These are phyloP conservation scores for Beauveria scarabaeidicola DNA, from an alignment of 2,329 filamentous ascomycete genomes.

Conservation along the genomic window DNA sequence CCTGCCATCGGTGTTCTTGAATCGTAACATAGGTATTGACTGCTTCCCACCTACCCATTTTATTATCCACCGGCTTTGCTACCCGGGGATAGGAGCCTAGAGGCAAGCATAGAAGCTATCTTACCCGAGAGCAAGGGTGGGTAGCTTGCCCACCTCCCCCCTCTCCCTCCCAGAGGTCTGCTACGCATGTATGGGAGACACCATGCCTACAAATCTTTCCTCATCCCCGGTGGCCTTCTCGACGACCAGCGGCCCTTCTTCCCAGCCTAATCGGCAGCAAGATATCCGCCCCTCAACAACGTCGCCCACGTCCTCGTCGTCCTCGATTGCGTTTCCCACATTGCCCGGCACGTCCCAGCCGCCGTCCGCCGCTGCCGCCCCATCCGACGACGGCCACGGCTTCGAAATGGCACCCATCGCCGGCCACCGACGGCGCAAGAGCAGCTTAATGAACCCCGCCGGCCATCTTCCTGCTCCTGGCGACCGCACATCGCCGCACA, in stretches of 20 bases:
- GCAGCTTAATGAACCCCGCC: slow-evolving; percentile 40
- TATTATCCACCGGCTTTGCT: not conserved
- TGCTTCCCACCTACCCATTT: not conserved
- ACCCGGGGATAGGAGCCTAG: not conserved
- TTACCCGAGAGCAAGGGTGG: not conserved
- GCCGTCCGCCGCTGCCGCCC: not conserved
- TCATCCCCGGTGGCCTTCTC: not conserved
- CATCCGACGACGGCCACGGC: slow-evolving; percentile 17
- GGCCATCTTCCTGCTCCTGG: slow-evolving; percentile 18
- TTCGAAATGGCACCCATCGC: slow-evolving; percentile 50
- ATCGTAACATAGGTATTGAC: too few species aligned
- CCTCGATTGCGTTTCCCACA: slow-evolving; percentile 5
- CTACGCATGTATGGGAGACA: not conserved
- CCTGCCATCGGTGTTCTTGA: not conserved
- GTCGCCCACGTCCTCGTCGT: not conserved
- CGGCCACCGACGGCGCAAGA: slow-evolving; percentile 48
- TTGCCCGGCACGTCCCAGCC: slow-evolving; percentile 2
- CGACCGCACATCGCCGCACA: slow-evolving; percentile 20
- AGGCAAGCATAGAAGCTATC: not conserved
- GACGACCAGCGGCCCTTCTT: not conserved
- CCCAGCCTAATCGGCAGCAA: not conserved
- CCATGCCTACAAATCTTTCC: not conserved
- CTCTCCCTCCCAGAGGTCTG: not conserved
- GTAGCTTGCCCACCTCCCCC: not conserved
- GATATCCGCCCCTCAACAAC: not conserved